Evolutionary conservation across 2,329 filamentous ascomycete genomes (phyloP), one percentile per base, ranked within the genome.

Genomic region (Monilinia laxa): DNA sequence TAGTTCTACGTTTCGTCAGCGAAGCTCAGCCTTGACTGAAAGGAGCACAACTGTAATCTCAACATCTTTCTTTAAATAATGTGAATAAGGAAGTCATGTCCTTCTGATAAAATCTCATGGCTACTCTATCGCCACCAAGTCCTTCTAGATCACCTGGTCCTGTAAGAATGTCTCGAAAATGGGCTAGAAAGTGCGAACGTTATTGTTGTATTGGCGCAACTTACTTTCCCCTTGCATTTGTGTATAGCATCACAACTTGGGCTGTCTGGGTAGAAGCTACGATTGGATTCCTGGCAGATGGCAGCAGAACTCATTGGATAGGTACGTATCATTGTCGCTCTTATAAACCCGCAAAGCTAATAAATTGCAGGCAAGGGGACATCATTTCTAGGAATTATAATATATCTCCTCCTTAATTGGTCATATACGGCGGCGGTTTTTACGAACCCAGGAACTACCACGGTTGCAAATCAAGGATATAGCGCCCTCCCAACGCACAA

Each of bases 381-480:
- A 2, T 91, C 90, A 12, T 75, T 84, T 52, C 76, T 91, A 64
- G 92, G 89, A 57, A 77, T 94, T 69, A 68, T 85, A 45, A 84
- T 98, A 69, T 98, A 93, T 75, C 71, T 86, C 65, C 82, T 97
- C 74, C 87, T 96, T 69, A 94, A 95, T 78, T 90, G 89, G 84
- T 94, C 86, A 74, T 99, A 99, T 80, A 95, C 92, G 0, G 88
- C 89, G 55, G 95, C 95, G 74, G 94, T 98, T 70, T 97, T 98
- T 80, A 97, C 92, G 31, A 87, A 90, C 70, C 94, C 95, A 7
- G 95, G 95, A 55, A 87, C 84, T 75, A 89, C 87, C 31, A 87
- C 84, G 42, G 84, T 83, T 76, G 52, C 70, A 54, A 81, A 83
- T 68, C 79, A 84, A 75, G 89, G 89, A 72, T 97, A 97, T 80